Base-by-base conservation (phyloP, 2,329 filamentous ascomycete genomes). In the Akanthomyces dipterigenus region DNA sequence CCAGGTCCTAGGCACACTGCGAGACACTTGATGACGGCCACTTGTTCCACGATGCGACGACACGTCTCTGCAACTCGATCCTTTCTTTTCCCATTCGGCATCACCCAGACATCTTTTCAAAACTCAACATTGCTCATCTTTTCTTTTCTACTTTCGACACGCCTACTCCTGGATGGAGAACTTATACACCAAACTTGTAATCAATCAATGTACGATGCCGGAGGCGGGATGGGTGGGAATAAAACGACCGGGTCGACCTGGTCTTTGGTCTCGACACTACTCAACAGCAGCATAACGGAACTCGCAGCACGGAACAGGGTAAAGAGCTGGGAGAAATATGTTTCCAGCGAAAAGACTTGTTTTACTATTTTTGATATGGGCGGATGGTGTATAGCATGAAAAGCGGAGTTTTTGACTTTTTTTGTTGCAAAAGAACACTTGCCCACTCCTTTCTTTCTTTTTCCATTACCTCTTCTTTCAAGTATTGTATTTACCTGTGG, bases 331-430 rank as follows among this genome's bases (percentile, higher is more conserved):
- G 5, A 7, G 18, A 24, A 55, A 14, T 6, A 11, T 28, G 24
- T 8, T 31, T 34, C 11, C 12, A 6, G 18, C 20, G 31, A 43
- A 58, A 45, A 38, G 14, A 20, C 16, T 20, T 34, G 4, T 46
- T 45, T 20, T n/a, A 40, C 22, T 26, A 20, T 26, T 48, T 55
- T 43, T 38, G 16, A 20, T 8, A 34, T 50, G 34, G 55, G 42
- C 36, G 55, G 55, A 49, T 42, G 26, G 51, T 58, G 55, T 58
- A 58, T 36, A 58, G 55, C 55, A 58, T 58, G 45, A 31, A 50
- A 42, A 42, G 31, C 45, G 55, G 55, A 40, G 55, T 58, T 58
- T 42, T 50, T 31, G 42, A n/a, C 38, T 48, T 18, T 53, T 40
- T 24, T 38, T 53, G 5, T 55, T 18, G 24, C 11, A 20, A 43